phyloP scores from a whole-genome alignment of 2,329 filamentous ascomycete species.

The Penicillium aurantiogriseum region DNA sequence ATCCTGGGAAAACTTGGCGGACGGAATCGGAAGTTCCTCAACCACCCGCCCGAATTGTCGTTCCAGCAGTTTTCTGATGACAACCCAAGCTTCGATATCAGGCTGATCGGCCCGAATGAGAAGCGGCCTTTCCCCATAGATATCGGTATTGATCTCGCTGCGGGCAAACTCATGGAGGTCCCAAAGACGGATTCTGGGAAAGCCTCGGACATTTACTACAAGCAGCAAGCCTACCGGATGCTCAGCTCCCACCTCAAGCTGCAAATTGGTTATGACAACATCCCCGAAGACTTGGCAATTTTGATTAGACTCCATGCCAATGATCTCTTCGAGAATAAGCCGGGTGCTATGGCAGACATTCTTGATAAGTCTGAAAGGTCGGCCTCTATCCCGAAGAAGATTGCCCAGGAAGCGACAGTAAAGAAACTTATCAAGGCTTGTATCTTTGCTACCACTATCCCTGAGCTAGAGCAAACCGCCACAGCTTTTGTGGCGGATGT shows the following conservation, averaged over 20 bases:
- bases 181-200: conserved; percentile 61
- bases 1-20: conserved; percentile 96
- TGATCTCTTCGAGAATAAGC: conserved; percentile 73
- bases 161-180: conserved; percentile 80
- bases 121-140: conserved; percentile 84
- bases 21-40: conserved; percentile 93
- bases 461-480: conserved; percentile 75
- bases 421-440: conserved; percentile 87
- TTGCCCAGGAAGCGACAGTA: conserved; percentile 75
- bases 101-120: conserved; percentile 82
- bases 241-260: conserved; percentile 88
- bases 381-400: conserved; percentile 82
- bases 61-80: conserved; percentile 89
- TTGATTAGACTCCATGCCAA: conserved; percentile 85
- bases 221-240: conserved; percentile 85
- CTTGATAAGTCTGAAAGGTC: conserved; percentile 75
- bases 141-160: conserved; percentile 82
- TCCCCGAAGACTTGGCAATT: conserved; percentile 85
- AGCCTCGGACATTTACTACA: conserved; percentile 79
- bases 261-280: conserved; percentile 78
- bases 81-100: conserved; percentile 79
- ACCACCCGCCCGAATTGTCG: conserved; percentile 76
- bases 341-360: conserved; percentile 64
- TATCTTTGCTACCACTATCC: conserved; percentile 79
- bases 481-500: conserved; percentile 73